These are phyloP conservation scores for Pleoardoris graminearum DNA, from an alignment of 2,329 filamentous ascomycete species.

Conservation along the genomic window DNA sequence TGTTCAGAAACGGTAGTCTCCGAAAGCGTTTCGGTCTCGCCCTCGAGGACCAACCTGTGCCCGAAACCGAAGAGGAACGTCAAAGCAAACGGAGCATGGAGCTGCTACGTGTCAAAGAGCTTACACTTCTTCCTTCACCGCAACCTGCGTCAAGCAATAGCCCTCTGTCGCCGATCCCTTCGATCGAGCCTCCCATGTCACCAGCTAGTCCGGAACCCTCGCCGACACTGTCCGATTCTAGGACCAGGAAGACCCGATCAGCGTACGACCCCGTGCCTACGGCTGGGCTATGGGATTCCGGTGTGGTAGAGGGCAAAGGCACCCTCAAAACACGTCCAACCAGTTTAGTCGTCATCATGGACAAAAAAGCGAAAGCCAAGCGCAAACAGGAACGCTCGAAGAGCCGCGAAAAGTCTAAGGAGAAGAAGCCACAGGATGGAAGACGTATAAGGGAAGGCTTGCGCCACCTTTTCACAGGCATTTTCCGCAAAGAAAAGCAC, in stretches of 20 bases:
- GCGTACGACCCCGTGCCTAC: slow-evolving; percentile 40
- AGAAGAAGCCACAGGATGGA: slow-evolving; percentile 10
- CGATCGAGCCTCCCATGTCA: slow-evolving; percentile 18
- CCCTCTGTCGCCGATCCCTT: slow-evolving; percentile 14
- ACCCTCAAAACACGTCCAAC: slow-evolving; percentile 36
- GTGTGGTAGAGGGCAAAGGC: slow-evolving; percentile 29
- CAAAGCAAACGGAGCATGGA: slow-evolving; percentile 38
- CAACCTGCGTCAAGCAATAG: slow-evolving; percentile 14
- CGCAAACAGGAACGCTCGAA: slow-evolving; percentile 33
- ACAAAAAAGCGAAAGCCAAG: slow-evolving; percentile 37
- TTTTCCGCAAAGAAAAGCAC: slow-evolving; percentile 11
- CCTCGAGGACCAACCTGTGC: slow-evolving; percentile 31
- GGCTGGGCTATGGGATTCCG: slow-evolving; percentile 44
- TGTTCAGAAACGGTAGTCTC: slow-evolving; percentile 31
- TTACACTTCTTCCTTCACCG: slow-evolving; percentile 23
- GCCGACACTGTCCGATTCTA: slow-evolving; percentile 14
- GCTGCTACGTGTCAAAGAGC: slow-evolving; percentile 37
- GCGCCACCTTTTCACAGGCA: slow-evolving; percentile 9
- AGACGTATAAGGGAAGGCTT: slow-evolving; percentile 11
- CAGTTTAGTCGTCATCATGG: slow-evolving; percentile 39
- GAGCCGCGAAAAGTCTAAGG: slow-evolving; percentile 26
- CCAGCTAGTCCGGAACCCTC: slow-evolving; percentile 14
- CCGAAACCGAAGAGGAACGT: slow-evolving; percentile 39
- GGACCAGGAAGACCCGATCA: slow-evolving; percentile 33
- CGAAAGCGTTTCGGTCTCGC: slow-evolving; percentile 35